Evolutionary conservation across 331 rosid genomes (phyloP).

Genomic region (Acacia concinna): DNA sequence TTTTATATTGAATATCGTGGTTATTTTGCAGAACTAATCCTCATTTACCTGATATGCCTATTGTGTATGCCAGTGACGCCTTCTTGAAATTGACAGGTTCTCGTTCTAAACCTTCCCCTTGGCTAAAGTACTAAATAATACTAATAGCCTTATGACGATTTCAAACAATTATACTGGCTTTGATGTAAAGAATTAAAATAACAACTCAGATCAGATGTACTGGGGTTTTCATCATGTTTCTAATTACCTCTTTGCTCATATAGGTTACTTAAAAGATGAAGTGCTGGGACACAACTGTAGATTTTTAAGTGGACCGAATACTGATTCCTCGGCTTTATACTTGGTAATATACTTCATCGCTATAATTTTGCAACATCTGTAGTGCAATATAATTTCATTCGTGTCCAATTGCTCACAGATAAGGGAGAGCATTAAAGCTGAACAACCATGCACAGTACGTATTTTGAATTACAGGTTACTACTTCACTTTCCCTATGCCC

Average conservation of each 20-base stretch:
- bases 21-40: slow-evolving; percentile 74
- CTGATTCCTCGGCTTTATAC: slow-evolving; percentile 56
- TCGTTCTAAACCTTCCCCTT: slow-evolving; percentile 39
- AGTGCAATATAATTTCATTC: slow-evolving; percentile 21
- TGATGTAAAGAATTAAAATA: slow-evolving; percentile 5
- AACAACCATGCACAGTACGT: slow-evolving; percentile 86
- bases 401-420: slow-evolving; percentile 56
- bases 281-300: slow-evolving; percentile 87
- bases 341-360: slow-evolving; percentile 45
- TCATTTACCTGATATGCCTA: slow-evolving; percentile 78
- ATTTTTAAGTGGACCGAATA: slow-evolving; percentile 74
- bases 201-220: neutral
- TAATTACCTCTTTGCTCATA: slow-evolving; percentile 27
- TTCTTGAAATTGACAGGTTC: slow-evolving; percentile 90
- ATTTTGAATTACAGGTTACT: slow-evolving; percentile 96
- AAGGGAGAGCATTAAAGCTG: slow-evolving; percentile 64
- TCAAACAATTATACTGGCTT: slow-evolving; percentile 18
- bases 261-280: slow-evolving; percentile 80
- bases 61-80: slow-evolving; percentile 90
- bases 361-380: neutral
- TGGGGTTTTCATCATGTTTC: slow-evolving; percentile 3
- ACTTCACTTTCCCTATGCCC: slow-evolving; percentile 41
- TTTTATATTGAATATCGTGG: slow-evolving; percentile 40
- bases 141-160: slow-evolving; percentile 12
- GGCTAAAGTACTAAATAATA: slow-evolving; percentile 1